These are phyloP conservation scores for Diversispora eburnea DNA, from an alignment of 192 early-diverging fungal genomes.

Conservation along the genomic window DNA sequence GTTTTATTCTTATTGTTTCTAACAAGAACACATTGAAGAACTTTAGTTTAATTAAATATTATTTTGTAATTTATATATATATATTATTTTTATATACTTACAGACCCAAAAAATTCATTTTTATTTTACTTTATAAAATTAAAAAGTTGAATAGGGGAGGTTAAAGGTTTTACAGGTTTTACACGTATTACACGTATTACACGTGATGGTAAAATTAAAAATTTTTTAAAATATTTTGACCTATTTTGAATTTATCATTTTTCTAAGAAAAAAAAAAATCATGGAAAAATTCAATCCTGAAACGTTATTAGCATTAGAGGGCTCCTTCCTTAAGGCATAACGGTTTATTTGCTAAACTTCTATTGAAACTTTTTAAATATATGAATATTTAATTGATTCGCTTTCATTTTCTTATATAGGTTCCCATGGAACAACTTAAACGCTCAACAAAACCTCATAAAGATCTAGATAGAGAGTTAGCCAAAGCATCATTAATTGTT, in stretches of 20 bases:
- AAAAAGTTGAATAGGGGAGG: too few species aligned
- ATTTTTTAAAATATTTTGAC: too few species aligned
- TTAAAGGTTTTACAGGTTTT: too few species aligned
- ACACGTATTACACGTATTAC: too few species aligned
- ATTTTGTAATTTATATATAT: neutral
- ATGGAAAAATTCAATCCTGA: conserved; percentile 74
- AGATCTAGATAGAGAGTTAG: conserved; percentile 75
- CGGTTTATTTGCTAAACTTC: neutral
- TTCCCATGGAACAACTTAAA: conserved; percentile 84
- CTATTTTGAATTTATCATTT: too few species aligned
- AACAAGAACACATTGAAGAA: neutral
- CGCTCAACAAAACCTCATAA: conserved; percentile 71
- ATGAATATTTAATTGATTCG: conserved; percentile 16
- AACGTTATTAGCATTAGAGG: conserved; percentile 86
- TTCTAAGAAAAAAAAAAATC: neutral
- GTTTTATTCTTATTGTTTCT: conserved; percentile 49
- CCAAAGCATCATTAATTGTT: conserved; percentile 40
- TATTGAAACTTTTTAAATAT: neutral
- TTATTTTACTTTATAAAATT: too few species aligned
- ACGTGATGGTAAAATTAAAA: too few species aligned
- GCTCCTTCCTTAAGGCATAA: conserved; percentile 87
- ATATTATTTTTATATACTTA: neutral
- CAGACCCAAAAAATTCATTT: neutral
- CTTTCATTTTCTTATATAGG: conserved; percentile 41
- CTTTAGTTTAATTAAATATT: neutral